Base-by-base conservation (phyloP, 2,329 filamentous ascomycete genomes). In the Trichoderma semiorbis region DNA sequence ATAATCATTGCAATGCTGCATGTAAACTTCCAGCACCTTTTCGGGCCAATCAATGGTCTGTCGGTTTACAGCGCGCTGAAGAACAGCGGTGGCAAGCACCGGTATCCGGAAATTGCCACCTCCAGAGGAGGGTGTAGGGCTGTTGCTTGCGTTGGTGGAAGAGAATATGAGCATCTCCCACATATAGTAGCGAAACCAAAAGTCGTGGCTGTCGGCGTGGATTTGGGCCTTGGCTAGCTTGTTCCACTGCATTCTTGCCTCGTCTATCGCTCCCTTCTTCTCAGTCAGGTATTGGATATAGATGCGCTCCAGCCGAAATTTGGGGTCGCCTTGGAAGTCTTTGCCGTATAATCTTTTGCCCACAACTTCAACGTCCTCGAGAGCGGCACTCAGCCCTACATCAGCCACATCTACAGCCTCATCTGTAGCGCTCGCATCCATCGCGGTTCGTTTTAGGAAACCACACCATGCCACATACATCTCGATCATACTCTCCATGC, bases 381-480 rank as follows among this genome's bases (percentile, higher is more conserved):
- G 86, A 0, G 95, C 94, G 8, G 93, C 93, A 36, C 90, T 89
- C 72, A 99, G 91, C 12, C 94, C 95, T 55, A 97, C 92, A 78
- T 98, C 94, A 8, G 95, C 95, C 62, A 97, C 90, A 78, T 98
- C 95, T 36, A 92, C 87, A 69, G 95, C 93, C 78, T 98, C 95
- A 72, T 95, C 93, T 1, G 89, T 89, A 1, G 92, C 90, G 72
- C 90, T 89, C 1, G 89, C 86, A 70, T 90, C 86, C 84, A 97
- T 94, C 21, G 95, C 94, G 63, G 91, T 91, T 28, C 96, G 92
- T 75, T 95, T 94, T 24, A 99, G 86, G 76, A 95, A 98, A 64
- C 94, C 94, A 78, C 95, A 98, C 96, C 96, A 99, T 0, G 95
- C 92, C 68, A 93, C 90, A 78, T 98, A 94, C 78, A 98, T 93